phyloP scores from a whole-genome alignment of 768 basidiomycete genomes.

The Leucocoprinus leucothites region DNA sequence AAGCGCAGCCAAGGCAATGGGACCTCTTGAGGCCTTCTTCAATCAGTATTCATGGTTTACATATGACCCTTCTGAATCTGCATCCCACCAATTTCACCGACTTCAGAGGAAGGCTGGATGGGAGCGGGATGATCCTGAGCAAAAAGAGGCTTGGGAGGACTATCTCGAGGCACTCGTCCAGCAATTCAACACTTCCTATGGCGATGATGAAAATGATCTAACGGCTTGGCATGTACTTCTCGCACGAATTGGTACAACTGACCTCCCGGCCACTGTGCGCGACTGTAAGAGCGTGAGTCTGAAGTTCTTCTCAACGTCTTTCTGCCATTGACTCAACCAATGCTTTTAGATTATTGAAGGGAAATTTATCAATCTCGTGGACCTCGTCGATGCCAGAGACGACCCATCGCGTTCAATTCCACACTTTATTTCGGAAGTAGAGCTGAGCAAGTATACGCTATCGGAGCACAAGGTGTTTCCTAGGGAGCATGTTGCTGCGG shows the following conservation, averaged over 20 bases:
- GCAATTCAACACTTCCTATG: slow-evolving; percentile 6
- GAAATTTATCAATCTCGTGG: slow-evolving; percentile 14
- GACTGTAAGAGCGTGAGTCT: slow-evolving; percentile 1
- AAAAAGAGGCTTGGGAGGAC: slow-evolving; percentile 2
- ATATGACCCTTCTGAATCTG: slow-evolving; percentile 5
- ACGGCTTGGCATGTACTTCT: not conserved
- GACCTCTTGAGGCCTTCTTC: slow-evolving; percentile 8
- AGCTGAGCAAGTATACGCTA: slow-evolving; percentile 14
- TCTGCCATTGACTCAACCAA: not conserved
- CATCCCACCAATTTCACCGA: slow-evolving; percentile 5
- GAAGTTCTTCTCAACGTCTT: not conserved
- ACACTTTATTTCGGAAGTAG: slow-evolving; percentile 9
- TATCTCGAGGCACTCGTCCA: slow-evolving; percentile 1
- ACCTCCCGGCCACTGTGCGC: not conserved
- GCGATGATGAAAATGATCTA: not conserved
- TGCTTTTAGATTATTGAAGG: not conserved
- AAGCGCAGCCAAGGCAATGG: not conserved
- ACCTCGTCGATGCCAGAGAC: slow-evolving; percentile 14
- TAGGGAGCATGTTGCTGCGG: slow-evolving; percentile 5
- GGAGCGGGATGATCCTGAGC: not conserved
- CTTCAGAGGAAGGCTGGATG: not conserved
- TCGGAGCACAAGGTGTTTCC: slow-evolving; percentile 12
- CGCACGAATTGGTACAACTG: not conserved
- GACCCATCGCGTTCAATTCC: not conserved
- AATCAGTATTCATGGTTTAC: slow-evolving; percentile 5